Base-by-base conservation (phyloP, 2,329 filamentous ascomycete species). In the Phialocephala sp. region DNA sequence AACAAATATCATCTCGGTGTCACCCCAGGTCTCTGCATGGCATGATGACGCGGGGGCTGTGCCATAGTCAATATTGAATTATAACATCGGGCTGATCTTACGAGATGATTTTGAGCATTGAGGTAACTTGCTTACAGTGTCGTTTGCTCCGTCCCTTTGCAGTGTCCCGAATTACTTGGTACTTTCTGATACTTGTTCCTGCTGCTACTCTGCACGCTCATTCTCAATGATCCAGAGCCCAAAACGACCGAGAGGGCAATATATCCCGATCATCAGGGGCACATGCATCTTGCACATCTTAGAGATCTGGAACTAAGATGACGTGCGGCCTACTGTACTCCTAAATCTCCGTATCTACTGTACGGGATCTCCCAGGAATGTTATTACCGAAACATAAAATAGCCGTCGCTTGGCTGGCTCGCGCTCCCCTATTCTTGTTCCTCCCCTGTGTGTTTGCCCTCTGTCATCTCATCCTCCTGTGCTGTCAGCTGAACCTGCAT, bases 401-500 rank as follows among this genome's bases (percentile, higher is more conserved):
- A 43, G 6, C 37, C 41, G 15, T 54, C 50, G 50, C 50, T 54
- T 54, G 11, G 24, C 50, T 54, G 22, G 9, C 11, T 27, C 50
- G 5, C 50, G 15, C 24, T 20, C 50, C 24, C 22, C 18, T 54
- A 32, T 27, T 54, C 22, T 12, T 18, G 4, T 3, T 60, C 32
- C 18, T 18, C 32, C 8, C 20, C 4, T 35, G 35, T 20, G 35
- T 12, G n/a, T 9, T 54, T 50, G 35, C 24, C 35, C 1, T 15
- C 52, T 9, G 24, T 60, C n/a, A 47, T 54, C n/a, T 37, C 47
- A 18, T 45, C 54, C 37, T 52, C 50, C 60, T 43, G 47, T 45
- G n/a, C 27, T 54, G 50, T 54, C 60, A 62, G 60, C 60, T 62
- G 60, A 56, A 56, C 22, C 11, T 36, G n/a, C 59, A 39, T 61